A percentile compares a stretch with the other conserved stretches of the same genome.
Conservation (phyloP, 2,329 filamentous ascomycete species). For the Cladosporium sp. region DNA sequence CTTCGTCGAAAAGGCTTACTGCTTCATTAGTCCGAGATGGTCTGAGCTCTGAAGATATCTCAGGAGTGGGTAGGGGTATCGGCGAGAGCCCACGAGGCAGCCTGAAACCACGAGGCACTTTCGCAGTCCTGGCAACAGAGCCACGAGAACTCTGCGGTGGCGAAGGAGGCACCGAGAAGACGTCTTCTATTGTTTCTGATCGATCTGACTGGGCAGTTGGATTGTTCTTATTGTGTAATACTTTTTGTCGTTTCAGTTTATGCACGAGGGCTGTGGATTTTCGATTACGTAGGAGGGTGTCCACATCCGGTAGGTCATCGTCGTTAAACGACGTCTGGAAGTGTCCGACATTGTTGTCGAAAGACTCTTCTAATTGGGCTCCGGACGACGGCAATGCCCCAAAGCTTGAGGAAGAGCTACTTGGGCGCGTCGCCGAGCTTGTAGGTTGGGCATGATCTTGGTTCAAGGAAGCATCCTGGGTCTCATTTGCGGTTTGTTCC, state of each 20-base stretch:
- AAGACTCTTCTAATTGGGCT: slow-evolving; percentile 7
- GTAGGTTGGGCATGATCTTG: background rate
- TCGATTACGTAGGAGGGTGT: background rate
- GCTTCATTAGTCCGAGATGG: background rate
- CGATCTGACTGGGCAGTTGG: background rate
- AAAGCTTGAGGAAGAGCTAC: slow-evolving; percentile 2
- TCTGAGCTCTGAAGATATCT: slow-evolving; percentile 26
- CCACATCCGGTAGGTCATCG: slow-evolving; percentile 29
- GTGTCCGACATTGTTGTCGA: background rate
- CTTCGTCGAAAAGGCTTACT: background rate
- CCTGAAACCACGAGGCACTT: slow-evolving; percentile 20
- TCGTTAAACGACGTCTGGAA: slow-evolving; percentile 12
- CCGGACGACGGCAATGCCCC: slow-evolving; percentile 3
- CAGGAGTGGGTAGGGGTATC: slow-evolving; percentile 24
- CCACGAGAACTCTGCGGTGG: slow-evolving; percentile 31
- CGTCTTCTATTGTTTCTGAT: slow-evolving; percentile 15
- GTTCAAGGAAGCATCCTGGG: slow-evolving; percentile 8
- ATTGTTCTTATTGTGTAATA: background rate
- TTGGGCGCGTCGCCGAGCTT: slow-evolving; percentile 5
- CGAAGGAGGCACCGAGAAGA: slow-evolving; percentile 39
- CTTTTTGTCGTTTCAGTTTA: slow-evolving; percentile 16
- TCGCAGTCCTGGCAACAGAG: background rate
- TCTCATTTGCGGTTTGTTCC: slow-evolving; percentile 16
- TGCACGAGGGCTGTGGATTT: background rate
- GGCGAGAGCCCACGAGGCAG: slow-evolving; percentile 22